Percentiles rank a stretch among this genome's conserved stretches.
These are phyloP conservation scores for Globisporangium uncinulatum DNA, from an alignment of 352 stramenopile genomes.

Conservation along the genomic window DNA sequence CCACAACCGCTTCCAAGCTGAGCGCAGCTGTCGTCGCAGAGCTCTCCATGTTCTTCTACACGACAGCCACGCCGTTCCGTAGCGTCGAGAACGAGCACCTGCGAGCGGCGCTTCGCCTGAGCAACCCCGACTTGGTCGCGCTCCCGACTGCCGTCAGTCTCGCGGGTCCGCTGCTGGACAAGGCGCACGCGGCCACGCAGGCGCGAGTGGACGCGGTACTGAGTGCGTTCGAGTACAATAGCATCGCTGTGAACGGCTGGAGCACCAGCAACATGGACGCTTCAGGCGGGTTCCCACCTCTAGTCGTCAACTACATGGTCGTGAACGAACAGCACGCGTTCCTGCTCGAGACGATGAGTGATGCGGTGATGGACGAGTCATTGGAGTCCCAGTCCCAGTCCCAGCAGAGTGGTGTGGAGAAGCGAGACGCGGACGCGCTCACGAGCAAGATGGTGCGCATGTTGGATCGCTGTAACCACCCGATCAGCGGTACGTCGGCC, in stretches of 20 bases:
- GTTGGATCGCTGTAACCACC: constrained; percentile 2
- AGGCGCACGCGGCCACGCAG: constrained; percentile 2
- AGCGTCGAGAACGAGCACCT: constrained; percentile 13
- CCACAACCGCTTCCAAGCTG: background rate
- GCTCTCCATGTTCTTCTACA: constrained; percentile 23
- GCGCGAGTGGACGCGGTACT: constrained; percentile 1
- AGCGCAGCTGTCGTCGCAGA: constrained; percentile 2
- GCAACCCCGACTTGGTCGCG: background rate
- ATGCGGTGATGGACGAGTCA: background rate
- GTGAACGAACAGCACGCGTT: constrained; percentile 11
- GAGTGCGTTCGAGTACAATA: constrained; percentile 9
- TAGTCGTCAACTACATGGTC: constrained; percentile 5
- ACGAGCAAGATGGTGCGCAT: constrained; percentile 12
- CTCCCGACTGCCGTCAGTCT: constrained; percentile 8
- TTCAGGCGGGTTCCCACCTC: background rate
- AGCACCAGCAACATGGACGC: constrained; percentile 3
- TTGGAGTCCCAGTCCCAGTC: background rate
- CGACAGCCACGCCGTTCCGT: constrained; percentile 7
- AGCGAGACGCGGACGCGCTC: constrained; percentile 4
- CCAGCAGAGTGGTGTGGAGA: background rate
- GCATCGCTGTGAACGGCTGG: constrained; percentile 17
- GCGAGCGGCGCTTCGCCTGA: constrained; percentile 6
- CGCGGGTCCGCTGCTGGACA: constrained; percentile 12
- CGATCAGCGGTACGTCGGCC: constrained; percentile 9
- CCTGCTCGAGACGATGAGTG: constrained; percentile 3